Conservation (phyloP, 768 basidiomycete species). For the Cyclocybe aegerita region DNA sequence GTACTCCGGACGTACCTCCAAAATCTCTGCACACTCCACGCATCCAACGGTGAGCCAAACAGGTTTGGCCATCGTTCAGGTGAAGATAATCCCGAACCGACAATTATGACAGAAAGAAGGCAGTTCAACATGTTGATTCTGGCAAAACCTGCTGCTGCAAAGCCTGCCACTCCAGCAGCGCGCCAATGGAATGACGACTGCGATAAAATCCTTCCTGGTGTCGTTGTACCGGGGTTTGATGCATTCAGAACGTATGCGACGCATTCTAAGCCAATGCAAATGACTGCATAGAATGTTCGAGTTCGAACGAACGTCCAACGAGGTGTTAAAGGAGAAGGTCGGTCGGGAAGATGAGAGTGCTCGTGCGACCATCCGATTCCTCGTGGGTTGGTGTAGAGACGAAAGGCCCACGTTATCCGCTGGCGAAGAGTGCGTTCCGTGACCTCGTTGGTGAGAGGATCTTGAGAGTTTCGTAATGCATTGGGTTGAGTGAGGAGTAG, state of each 20-base stretch:
- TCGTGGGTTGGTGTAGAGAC: conserved; percentile 29
- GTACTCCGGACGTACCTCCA: conserved; percentile 19
- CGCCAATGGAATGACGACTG: conserved; percentile 16
- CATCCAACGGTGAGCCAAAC: conserved; percentile 19
- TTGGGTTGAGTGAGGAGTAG: conserved; percentile 28
- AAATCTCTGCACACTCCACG: conserved; percentile 19
- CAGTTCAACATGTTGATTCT: conserved; percentile 17
- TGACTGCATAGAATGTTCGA: conserved; percentile 10
- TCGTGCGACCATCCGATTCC: conserved; percentile 36
- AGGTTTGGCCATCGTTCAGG: conserved; percentile 24
- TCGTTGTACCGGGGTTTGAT: conserved; percentile 15
- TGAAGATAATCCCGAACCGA: conserved; percentile 17
- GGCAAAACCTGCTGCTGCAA: conserved; percentile 16
- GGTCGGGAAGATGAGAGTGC: conserved; percentile 16
- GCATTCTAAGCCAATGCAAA: conserved; percentile 8
- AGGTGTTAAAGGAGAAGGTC: conserved; percentile 16
- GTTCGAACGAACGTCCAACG: conserved; percentile 22
- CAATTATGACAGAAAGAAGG: conserved; percentile 10
- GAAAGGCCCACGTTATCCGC: conserved; percentile 28
- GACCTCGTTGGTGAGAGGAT: conserved; percentile 12
- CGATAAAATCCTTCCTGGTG: conserved; percentile 1
- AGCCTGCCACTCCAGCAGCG: conserved; percentile 10
- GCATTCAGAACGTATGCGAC: conserved; percentile 7
- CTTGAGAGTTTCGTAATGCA: conserved; percentile 14
- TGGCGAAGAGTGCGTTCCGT: conserved; percentile 13